Evolutionary conservation across 768 basidiomycete genomes (phyloP).

Genomic region (Pleurotus platypus): DNA sequence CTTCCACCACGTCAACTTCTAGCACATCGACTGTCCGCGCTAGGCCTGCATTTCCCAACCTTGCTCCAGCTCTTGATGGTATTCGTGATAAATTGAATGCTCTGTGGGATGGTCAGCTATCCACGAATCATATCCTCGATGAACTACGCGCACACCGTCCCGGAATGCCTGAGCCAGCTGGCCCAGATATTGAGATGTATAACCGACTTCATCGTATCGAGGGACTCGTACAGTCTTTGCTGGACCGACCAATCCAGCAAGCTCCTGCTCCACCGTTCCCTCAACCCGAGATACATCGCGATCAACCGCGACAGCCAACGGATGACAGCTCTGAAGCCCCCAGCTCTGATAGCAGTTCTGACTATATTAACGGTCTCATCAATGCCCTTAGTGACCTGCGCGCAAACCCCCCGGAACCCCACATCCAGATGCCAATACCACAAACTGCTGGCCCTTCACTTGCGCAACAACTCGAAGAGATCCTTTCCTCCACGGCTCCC

Average conservation of each 20-base stretch:
- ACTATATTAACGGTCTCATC: slow-evolving; percentile 8
- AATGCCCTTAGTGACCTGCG: slow-evolving; percentile 18
- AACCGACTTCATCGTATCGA: slow-evolving; percentile 45
- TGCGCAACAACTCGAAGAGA: slow-evolving; percentile 56
- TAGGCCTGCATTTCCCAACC: slow-evolving; percentile 30
- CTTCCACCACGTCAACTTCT: slow-evolving; percentile 28
- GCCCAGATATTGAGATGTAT: slow-evolving; percentile 31
- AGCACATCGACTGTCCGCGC: slow-evolving; percentile 28
- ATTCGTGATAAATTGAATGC: slow-evolving; percentile 58
- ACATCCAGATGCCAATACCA: slow-evolving; percentile 37
- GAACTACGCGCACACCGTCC: slow-evolving; percentile 49
- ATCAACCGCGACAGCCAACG: slow-evolving; percentile 12
- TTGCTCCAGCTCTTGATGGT: slow-evolving; percentile 51
- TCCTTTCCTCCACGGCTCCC: slow-evolving; percentile 46
- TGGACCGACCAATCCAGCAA: slow-evolving; percentile 28
- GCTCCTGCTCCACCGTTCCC: slow-evolving; percentile 20
- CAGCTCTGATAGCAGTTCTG: not conserved
- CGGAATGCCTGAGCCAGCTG: slow-evolving; percentile 23
- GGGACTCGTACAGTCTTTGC: slow-evolving; percentile 35
- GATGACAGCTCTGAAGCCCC: slow-evolving; percentile 11
- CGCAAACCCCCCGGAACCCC: not conserved
- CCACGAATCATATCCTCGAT: slow-evolving; percentile 59
- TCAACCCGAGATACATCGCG: slow-evolving; percentile 12
- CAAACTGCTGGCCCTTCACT: slow-evolving; percentile 49
- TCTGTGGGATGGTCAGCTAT: slow-evolving; percentile 59